A percentile compares a stretch with the other conserved stretches of the same genome.
phyloP scores from a whole-genome alignment of 2,329 filamentous ascomycete genomes.

The Fusarium albosuccineum region DNA sequence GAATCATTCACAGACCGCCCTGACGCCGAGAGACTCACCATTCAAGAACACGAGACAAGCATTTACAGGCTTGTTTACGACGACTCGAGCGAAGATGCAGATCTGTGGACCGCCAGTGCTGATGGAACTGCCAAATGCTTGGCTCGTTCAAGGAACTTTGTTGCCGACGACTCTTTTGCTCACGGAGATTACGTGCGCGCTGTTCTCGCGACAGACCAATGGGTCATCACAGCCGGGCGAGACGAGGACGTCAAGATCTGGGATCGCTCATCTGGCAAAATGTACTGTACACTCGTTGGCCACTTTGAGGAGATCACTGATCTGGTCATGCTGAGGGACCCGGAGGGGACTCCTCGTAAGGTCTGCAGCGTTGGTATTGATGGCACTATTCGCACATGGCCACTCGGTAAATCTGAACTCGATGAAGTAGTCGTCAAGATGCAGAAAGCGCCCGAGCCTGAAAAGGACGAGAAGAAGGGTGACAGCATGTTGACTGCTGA shows the following conservation, averaged over 20 bases:
- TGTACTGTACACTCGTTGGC: slow-evolving; percentile 81
- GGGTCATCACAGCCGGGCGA: slow-evolving; percentile 88
- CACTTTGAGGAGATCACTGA: slow-evolving; percentile 96
- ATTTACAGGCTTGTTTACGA: slow-evolving; percentile 87
- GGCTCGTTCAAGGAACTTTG: slow-evolving; percentile 75
- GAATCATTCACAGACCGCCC: slow-evolving; percentile 59
- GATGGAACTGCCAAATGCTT: slow-evolving; percentile 91
- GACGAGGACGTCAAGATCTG: slow-evolving; percentile 94
- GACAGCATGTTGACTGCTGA: slow-evolving; percentile 79
- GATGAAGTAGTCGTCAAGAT: slow-evolving; percentile 63
- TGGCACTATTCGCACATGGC: slow-evolving; percentile 88
- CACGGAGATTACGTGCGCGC: slow-evolving; percentile 94
- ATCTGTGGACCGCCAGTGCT: slow-evolving; percentile 93
- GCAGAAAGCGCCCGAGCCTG: slow-evolving; percentile 62
- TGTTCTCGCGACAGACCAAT: slow-evolving; percentile 79
- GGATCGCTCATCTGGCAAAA: slow-evolving; percentile 79
- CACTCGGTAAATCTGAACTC: slow-evolving; percentile 72
- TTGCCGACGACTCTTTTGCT: slow-evolving; percentile 76
- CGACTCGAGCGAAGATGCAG: slow-evolving; percentile 68
- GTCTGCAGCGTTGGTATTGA: slow-evolving; percentile 91
- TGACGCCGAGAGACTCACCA: slow-evolving; percentile 61
- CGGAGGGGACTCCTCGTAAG: slow-evolving; percentile 53
- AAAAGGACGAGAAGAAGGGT: slow-evolving; percentile 61
- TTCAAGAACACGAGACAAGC: slow-evolving; percentile 89
- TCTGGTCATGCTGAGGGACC: slow-evolving; percentile 70